Evolutionary conservation across 768 basidiomycete genomes (phyloP), one percentile per base, ranked within the genome.

Genomic region (Glaciozyma martinii): DNA sequence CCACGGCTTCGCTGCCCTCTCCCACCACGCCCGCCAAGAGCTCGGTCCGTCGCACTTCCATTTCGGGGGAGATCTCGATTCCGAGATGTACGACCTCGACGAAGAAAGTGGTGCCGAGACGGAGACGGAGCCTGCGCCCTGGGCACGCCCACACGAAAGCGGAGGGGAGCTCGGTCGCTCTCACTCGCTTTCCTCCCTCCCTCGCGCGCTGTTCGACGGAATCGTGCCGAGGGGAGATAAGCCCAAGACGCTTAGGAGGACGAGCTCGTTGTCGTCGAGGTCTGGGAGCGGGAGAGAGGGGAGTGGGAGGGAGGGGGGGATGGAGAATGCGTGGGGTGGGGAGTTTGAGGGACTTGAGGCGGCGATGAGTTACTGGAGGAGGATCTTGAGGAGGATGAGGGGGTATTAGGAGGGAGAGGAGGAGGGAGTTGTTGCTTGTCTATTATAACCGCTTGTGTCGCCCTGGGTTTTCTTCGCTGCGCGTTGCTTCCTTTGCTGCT

Each of bases 361-460:
- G n/a, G 56, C 56, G 25, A 57, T 63, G 62, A 63, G 46, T 18
- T 43, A 46, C 25, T 63, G 56, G 56, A 63, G 57, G 42, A 37
- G 49, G 37, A 43, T 63, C 10, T 57, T 62, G 61, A 44, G 61
- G 29, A 29, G 55, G 23, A 33, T 62, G 21, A 62, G 54, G 54
- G 54, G 54, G 42, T 46, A 25, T 13, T 59, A 59, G 92, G 94
- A 90, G 73, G 92, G 91, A 7, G 27, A 7, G 4, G 25, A 12
- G 27, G 12, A 52, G 27, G 27, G 27, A 13, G 27, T 40, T 40
- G 37, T 40, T 40, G 37, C 37, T 40, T 40, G 37, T 40, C 15
- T 13, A 40, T 6, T 40, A 40, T 13, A 13, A 12, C 12, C 37
- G 37, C 37, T 6, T 13, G 37, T 40, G 37, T 40, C 15, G 37